Conservation (phyloP, 306 rosid genomes). For the Dryas alaskensis region DNA sequence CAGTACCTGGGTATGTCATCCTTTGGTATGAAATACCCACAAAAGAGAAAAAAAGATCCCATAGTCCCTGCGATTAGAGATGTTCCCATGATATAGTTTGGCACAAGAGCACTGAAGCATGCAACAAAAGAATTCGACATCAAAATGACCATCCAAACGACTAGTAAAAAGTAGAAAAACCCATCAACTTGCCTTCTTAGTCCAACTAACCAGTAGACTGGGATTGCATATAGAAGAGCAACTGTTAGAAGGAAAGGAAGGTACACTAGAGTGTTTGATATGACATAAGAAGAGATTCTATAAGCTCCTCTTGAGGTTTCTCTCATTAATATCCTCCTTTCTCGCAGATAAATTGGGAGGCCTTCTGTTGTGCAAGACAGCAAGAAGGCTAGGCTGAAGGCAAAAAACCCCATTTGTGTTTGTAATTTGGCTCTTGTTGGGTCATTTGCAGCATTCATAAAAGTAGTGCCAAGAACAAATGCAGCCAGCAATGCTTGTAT, state of each 20-base stretch:
- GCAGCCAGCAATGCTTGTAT: slow-evolving; percentile 68
- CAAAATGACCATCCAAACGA: slow-evolving; percentile 53
- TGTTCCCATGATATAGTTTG: slow-evolving; percentile 86
- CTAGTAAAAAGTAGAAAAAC: slow-evolving; percentile 48
- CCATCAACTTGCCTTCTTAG: slow-evolving; percentile 28
- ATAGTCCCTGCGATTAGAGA: slow-evolving; percentile 84
- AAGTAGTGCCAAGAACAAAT: slow-evolving; percentile 57
- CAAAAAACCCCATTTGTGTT: slow-evolving; percentile 59
- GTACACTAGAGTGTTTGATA: slow-evolving; percentile 43
- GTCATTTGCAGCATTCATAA: slow-evolving; percentile 37
- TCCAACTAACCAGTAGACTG: slow-evolving; percentile 54
- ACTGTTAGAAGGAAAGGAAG: slow-evolving; percentile 52
- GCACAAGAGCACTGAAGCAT: slow-evolving; percentile 90
- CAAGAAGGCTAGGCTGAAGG: slow-evolving; percentile 44
- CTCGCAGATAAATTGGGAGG: slow-evolving; percentile 52
- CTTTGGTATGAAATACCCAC: slow-evolving; percentile 87
- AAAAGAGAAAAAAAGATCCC: slow-evolving; percentile 95
- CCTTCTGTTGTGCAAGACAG: slow-evolving; percentile 57
- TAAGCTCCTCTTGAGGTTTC: slow-evolving; percentile 58
- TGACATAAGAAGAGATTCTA: slow-evolving; percentile 50
- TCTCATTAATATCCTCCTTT: slow-evolving; percentile 42
- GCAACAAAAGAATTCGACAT: slow-evolving; percentile 87
- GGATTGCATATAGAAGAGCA: slow-evolving; percentile 36
- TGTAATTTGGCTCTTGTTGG: slow-evolving; percentile 36
- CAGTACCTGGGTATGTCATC: slow-evolving; percentile 79